phyloP scores from a whole-genome alignment of 345 rosid genomes.

The Cardiospermum halicacabum region DNA sequence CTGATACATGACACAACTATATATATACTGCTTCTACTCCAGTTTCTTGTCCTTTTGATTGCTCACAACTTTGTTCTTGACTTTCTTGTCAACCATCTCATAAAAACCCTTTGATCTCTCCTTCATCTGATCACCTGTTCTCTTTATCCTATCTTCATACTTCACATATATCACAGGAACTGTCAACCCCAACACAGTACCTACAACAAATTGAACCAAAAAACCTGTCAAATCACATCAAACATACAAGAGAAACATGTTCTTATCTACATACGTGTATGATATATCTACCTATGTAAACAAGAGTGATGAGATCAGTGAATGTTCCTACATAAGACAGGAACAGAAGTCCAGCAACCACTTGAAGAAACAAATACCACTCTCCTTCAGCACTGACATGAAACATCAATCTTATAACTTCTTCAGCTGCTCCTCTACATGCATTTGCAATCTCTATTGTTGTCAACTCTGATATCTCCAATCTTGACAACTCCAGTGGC shows the following conservation, averaged over 20 bases:
- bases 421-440: conserved; percentile 20
- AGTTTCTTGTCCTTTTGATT: conserved; percentile 24
- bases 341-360: conserved; percentile 25
- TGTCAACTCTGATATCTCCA: conserved; percentile 34
- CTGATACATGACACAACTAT: neutral
- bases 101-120: conserved; percentile 15
- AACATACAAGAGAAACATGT: neutral
- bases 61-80: conserved; percentile 17
- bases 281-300: conserved; percentile 21
- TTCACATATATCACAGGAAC: conserved; percentile 28
- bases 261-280: neutral
- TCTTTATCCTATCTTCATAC: conserved; percentile 27
- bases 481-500: conserved; percentile 32
- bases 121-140: conserved; percentile 14
- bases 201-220: conserved; percentile 9
- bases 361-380: conserved; percentile 29
- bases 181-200: conserved; percentile 27
- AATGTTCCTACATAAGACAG: conserved; percentile 30
- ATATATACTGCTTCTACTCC: conserved; percentile 2
- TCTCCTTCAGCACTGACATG: conserved; percentile 29
- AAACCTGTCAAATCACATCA: neutral
- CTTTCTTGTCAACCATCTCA: conserved; percentile 19
- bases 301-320: conserved; percentile 26
- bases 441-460: conserved; percentile 24
- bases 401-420: conserved; percentile 36